Evolutionary conservation across 2,329 filamentous ascomycete genomes (phyloP).

Genomic region (Epichloe sibirici): DNA sequence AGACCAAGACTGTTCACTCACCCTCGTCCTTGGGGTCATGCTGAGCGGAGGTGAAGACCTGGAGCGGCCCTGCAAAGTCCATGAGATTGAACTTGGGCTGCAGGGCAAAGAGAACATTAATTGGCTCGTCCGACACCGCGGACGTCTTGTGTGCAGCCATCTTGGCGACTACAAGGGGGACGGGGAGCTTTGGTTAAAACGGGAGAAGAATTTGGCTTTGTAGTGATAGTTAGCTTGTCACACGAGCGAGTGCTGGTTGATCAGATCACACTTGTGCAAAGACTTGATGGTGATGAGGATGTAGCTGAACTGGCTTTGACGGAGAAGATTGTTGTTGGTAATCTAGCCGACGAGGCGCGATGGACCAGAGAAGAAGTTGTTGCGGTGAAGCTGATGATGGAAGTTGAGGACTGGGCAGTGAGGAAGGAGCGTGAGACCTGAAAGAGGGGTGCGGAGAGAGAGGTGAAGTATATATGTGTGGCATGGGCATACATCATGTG

Average conservation of each 20-base stretch:
- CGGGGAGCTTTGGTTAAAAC: constrained; percentile 5
- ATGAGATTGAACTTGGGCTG: constrained; percentile 47
- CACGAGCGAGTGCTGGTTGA: not conserved
- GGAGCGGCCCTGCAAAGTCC: constrained; percentile 44
- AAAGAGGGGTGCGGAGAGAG: too few species aligned
- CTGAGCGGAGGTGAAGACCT: constrained; percentile 37
- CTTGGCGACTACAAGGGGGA: constrained; percentile 19
- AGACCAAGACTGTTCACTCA: constrained; percentile 15
- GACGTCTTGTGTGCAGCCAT: constrained; percentile 47
- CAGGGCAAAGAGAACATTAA: constrained; percentile 48
- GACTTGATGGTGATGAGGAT: not conserved
- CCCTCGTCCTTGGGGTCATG: constrained; percentile 42
- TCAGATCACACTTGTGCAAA: not conserved
- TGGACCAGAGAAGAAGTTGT: not conserved
- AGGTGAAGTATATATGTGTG: too few species aligned
- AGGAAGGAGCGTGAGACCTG: too few species aligned
- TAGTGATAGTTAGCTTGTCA: not conserved
- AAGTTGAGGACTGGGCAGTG: not conserved
- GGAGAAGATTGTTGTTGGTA: not conserved
- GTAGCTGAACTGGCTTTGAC: not conserved
- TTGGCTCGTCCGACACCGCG: constrained; percentile 42
- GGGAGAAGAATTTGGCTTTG: constrained; percentile 2
- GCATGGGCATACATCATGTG: too few species aligned
- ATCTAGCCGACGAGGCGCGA: not conserved
- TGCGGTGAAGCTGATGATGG: not conserved